These are phyloP conservation scores for Mariannaea elegans DNA, from an alignment of 2,329 filamentous ascomycete species.

Conservation along the genomic window DNA sequence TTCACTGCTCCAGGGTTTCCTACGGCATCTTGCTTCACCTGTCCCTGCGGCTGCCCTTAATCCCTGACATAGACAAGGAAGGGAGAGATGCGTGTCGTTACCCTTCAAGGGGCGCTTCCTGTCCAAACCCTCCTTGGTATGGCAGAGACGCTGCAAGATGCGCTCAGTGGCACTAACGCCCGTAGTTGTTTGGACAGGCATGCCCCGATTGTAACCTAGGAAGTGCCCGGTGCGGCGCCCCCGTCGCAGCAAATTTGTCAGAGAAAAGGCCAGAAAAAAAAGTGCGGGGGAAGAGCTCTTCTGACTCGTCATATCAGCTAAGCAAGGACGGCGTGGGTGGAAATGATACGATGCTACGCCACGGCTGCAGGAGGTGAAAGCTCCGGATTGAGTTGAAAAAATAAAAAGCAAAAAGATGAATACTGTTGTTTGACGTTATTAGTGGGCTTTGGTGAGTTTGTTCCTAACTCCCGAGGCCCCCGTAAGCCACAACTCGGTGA, in stretches of 20 bases:
- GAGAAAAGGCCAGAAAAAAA: constrained; percentile 15
- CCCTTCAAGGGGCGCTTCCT: neutral
- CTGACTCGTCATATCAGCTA: constrained; percentile 38
- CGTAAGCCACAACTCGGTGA: constrained; percentile 5
- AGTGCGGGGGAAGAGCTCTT: constrained; percentile 36
- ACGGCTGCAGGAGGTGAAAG: constrained; percentile 5
- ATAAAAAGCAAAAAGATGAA: neutral
- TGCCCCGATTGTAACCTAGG: constrained; percentile 2
- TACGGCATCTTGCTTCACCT: constrained; percentile 18
- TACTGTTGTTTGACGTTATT: constrained; percentile 17
- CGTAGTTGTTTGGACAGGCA: constrained; percentile 23
- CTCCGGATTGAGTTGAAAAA: constrained; percentile 12
- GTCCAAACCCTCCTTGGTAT: constrained; percentile 19
- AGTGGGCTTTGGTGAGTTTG: constrained; percentile 14
- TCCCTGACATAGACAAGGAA: too few species aligned
- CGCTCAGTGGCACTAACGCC: constrained; percentile 25
- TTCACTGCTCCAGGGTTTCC: neutral
- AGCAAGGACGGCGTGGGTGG: constrained; percentile 24
- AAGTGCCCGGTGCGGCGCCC: neutral
- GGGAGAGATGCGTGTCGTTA: neutral
- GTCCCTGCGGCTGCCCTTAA: constrained; percentile 20
- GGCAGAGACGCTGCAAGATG: constrained; percentile 24
- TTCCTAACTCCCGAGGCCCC: neutral
- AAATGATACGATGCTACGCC: constrained; percentile 35
- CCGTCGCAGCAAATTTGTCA: constrained; percentile 7